Percentiles rank a stretch among this genome's conserved stretches.
Evolutionary conservation across 208 protist species (phyloP).

Genomic region (Acanthamoeba divionensis): DNA sequence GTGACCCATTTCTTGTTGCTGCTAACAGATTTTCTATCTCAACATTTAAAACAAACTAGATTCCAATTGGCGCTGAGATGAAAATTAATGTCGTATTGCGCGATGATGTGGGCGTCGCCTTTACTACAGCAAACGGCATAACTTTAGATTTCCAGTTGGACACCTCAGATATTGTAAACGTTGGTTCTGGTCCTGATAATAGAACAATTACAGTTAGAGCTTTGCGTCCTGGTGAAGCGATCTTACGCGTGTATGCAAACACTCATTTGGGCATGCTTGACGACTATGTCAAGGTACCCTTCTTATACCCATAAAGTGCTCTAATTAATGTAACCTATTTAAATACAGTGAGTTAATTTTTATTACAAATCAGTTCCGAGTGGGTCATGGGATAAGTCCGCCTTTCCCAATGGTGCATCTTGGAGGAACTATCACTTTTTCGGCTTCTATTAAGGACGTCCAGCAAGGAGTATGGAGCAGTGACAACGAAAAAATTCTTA

Average conservation of each 20-base stretch:
- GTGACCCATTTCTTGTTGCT: neutral
- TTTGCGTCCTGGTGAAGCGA: constrained; percentile 43
- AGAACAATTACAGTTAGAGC: neutral
- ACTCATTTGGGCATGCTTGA: neutral
- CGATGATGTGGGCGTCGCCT: constrained; percentile 12
- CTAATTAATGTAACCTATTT: neutral
- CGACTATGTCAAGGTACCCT: constrained; percentile 34
- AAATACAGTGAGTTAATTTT: neutral
- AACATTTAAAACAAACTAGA: neutral
- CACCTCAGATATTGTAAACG: neutral
- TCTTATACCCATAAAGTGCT: neutral
- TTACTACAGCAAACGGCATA: neutral
- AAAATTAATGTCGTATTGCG: constrained; percentile 22
- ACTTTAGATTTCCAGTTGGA: neutral
- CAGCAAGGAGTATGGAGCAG: neutral
- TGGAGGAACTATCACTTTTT: constrained; percentile 20
- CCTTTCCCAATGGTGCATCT: neutral
- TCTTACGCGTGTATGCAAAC: constrained; percentile 35
- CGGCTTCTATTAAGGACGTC: neutral
- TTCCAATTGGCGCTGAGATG: constrained; percentile 17
- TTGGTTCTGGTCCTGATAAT: neutral
- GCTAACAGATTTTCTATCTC: neutral
- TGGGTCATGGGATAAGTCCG: constrained; percentile 26
- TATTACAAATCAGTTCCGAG: neutral
- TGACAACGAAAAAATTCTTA: constrained; percentile 4